These are phyloP conservation scores for Pachysolen tannophilus DNA, from an alignment of 805 yeast genomes.

Conservation along the genomic window DNA sequence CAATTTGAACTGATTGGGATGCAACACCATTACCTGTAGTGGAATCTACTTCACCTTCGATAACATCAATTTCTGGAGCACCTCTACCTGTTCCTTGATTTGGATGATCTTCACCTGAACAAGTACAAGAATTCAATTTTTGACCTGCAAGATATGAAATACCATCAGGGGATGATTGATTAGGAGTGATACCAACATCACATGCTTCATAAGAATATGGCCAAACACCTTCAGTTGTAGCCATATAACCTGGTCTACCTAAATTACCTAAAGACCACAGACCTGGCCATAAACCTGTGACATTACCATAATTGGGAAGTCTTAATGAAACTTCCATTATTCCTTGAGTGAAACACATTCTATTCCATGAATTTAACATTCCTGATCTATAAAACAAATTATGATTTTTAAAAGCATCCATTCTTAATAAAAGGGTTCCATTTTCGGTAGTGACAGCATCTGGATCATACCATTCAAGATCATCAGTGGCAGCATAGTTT, in stretches of 20 bases:
- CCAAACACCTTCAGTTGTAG: constrained; percentile 91
- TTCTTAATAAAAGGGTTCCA: constrained; percentile 58
- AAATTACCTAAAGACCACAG: constrained; percentile 91
- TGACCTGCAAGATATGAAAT: constrained; percentile 84
- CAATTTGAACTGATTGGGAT: constrained; percentile 87
- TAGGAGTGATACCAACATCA: constrained; percentile 92
- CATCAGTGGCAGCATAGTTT: constrained; percentile 80
- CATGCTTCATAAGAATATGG: constrained; percentile 84
- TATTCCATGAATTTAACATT: constrained; percentile 90
- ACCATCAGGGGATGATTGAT: constrained; percentile 88
- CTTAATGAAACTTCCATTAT: constrained; percentile 65
- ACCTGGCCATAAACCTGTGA: constrained; percentile 94
- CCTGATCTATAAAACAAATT: constrained; percentile 79
- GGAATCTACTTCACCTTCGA: constrained; percentile 76
- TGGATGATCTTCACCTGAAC: constrained; percentile 81
- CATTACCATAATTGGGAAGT: constrained; percentile 71
- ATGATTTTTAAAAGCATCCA: constrained; percentile 83
- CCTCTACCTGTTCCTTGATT: constrained; percentile 85
- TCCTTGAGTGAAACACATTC: constrained; percentile 84
- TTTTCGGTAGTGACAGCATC: constrained; percentile 75
- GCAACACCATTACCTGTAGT: constrained; percentile 53
- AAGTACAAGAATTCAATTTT: constrained; percentile 66
- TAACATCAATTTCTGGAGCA: constrained; percentile 89
- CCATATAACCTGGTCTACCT: constrained; percentile 85
- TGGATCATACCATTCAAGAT: constrained; percentile 93